A percentile compares a stretch with the other conserved stretches of the same genome.
These are phyloP conservation scores for Suillus spraguei DNA, from an alignment of 768 basidiomycete genomes.

Conservation along the genomic window DNA sequence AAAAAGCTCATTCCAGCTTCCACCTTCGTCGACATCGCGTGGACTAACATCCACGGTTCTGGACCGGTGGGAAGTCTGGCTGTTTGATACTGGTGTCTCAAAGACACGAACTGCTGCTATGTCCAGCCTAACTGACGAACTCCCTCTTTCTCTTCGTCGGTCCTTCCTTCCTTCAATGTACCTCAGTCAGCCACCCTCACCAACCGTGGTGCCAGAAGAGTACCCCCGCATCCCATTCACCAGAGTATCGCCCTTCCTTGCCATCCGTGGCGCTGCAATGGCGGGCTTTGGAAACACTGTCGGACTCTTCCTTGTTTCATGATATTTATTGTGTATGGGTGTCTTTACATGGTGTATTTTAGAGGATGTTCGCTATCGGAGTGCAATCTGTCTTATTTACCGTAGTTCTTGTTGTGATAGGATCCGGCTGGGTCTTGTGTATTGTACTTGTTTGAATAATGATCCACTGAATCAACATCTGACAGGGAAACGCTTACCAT, in stretches of 20 bases:
- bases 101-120: conserved; percentile 54
- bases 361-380: not conserved
- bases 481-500: no score
- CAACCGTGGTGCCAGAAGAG: conserved; percentile 15
- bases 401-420: conserved; percentile 8
- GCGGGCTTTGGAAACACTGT: conserved; percentile 83
- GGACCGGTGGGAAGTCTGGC: conserved; percentile 86
- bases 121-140: conserved; percentile 43
- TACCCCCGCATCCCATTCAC: conserved; percentile 77
- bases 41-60: conserved; percentile 67
- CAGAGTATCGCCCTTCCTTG: conserved; percentile 63
- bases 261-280: conserved; percentile 51
- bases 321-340: conserved; percentile 9
- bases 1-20: conserved; percentile 21
- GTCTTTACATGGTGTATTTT: conserved; percentile 1
- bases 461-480: not conserved
- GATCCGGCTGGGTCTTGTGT: conserved; percentile 2
- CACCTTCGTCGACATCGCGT: conserved; percentile 19
- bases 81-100: conserved; percentile 59
- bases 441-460: conserved; percentile 13
- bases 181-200: conserved; percentile 6
- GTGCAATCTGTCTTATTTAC: conserved; percentile 5
- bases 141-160: conserved; percentile 20
- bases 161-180: conserved; percentile 14
- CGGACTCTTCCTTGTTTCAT: conserved; percentile 46